Evolutionary conservation across 345 rosid species (phyloP).

Genomic region (Corymbia maculata): DNA sequence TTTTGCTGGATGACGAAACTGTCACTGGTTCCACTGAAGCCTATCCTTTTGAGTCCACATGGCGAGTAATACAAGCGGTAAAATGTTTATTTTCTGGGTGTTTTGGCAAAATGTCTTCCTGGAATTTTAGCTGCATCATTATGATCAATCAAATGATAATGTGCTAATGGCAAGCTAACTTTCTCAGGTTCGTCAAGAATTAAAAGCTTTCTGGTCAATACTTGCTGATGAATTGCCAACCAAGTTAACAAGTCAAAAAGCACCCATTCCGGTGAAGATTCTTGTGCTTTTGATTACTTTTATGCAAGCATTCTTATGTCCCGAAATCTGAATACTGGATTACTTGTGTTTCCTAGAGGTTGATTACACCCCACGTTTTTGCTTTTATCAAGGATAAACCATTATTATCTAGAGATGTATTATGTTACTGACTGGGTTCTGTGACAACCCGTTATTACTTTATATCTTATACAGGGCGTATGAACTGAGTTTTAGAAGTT

Average conservation of each 20-base stretch:
- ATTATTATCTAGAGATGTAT: not conserved
- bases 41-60: conserved; percentile 82
- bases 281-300: not conserved
- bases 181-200: conserved; percentile 56
- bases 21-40: conserved; percentile 46
- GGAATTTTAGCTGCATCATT: not conserved
- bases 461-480: not conserved
- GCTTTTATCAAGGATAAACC: not conserved
- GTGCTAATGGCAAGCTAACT: conserved; percentile 1
- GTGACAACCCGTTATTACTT: not conserved
- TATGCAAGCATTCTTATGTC: not conserved
- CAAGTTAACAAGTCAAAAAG: conserved; percentile 39
- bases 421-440: not conserved
- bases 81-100: not conserved
- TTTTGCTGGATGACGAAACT: conserved; percentile 54
- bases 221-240: conserved; percentile 60
- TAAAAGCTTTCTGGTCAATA: conserved; percentile 61
- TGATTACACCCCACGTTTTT: not conserved
- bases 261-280: conserved; percentile 25
- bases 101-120: not conserved
- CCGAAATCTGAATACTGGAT: not conserved
- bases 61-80: conserved; percentile 79
- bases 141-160: not conserved
- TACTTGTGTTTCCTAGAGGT: not conserved
- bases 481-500: not conserved